A percentile compares a stretch with the other conserved stretches of the same genome.
These are phyloP conservation scores for Osmanthus fragrans DNA, from an alignment of 257 asterid species.

Conservation along the genomic window DNA sequence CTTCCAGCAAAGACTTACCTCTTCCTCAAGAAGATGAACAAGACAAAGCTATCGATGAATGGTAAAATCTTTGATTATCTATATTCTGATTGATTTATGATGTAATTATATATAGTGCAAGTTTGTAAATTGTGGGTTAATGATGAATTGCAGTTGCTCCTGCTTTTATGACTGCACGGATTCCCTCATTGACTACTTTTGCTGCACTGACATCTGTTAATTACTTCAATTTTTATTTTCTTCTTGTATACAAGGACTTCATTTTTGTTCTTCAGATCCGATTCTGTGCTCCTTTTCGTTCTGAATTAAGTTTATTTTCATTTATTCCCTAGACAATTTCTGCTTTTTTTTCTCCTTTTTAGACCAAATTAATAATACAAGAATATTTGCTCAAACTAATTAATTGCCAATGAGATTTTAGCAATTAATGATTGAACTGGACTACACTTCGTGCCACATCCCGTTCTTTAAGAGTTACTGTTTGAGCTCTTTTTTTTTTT, in stretches of 20 bases:
- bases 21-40: constrained; percentile 46
- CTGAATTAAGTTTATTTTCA: too few species aligned
- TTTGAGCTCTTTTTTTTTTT: too few species aligned
- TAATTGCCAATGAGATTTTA: too few species aligned
- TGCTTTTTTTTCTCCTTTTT: background rate
- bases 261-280: background rate
- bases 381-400: too few species aligned
- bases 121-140: too few species aligned
- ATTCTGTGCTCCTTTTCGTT: background rate
- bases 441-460: too few species aligned
- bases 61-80: constrained; percentile 32
- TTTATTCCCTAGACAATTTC: background rate
- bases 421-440: too few species aligned
- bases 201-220: constrained; percentile 53
- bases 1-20: constrained; percentile 33
- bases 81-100: too few species aligned
- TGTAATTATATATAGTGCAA: too few species aligned
- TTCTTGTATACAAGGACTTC: background rate
- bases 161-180: constrained; percentile 66
- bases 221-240: background rate
- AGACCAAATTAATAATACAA: too few species aligned
- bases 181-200: constrained; percentile 45
- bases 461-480: too few species aligned
- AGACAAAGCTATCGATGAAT: constrained; percentile 48
- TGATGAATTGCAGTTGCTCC: constrained; percentile 51